Percentiles rank a stretch among this genome's conserved stretches.
Evolutionary conservation across 1,284 basidiomycete genomes (phyloP).

Genomic region (Cerioporus squamosus): DNA sequence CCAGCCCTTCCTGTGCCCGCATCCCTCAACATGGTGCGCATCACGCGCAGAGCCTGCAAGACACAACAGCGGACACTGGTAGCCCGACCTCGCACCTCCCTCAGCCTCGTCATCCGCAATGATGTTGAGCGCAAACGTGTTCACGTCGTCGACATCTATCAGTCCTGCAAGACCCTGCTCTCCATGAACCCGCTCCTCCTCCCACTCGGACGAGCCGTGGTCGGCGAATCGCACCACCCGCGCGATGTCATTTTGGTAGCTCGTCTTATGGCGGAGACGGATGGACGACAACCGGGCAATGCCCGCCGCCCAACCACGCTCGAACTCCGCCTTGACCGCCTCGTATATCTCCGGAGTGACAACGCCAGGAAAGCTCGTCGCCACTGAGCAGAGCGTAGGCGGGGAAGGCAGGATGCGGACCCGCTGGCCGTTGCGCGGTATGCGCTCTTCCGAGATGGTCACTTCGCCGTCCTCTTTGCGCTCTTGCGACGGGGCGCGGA

Average conservation of each 20-base stretch:
- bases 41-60: constrained; percentile 42
- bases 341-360: constrained; percentile 39
- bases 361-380: constrained; percentile 40
- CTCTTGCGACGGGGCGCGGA: constrained; percentile 40
- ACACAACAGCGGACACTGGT: constrained; percentile 48
- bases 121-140: constrained; percentile 33
- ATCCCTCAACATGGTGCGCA: constrained; percentile 31
- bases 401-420: constrained; percentile 49
- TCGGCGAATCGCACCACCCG: constrained; percentile 40
- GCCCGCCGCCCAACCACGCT: constrained; percentile 63
- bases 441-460: constrained; percentile 14
- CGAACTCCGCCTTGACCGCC: constrained; percentile 52
- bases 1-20: constrained; percentile 36
- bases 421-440: constrained; percentile 28
- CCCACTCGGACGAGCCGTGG: constrained; percentile 16
- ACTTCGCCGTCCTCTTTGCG: constrained; percentile 1
- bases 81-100: constrained; percentile 18
- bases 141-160: constrained; percentile 44
- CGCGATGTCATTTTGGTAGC: constrained; percentile 47
- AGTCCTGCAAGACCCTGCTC: constrained; percentile 53
- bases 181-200: constrained; percentile 31
- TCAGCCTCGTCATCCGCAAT: constrained; percentile 10
- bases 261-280: constrained; percentile 47
- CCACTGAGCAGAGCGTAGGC: constrained; percentile 44
- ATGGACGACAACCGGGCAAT: constrained; percentile 48